Percentiles rank a stretch among this genome's conserved stretches.
These are phyloP conservation scores for Arthroderma uncinatum DNA, from an alignment of 2,329 filamentous ascomycete species.

Conservation along the genomic window DNA sequence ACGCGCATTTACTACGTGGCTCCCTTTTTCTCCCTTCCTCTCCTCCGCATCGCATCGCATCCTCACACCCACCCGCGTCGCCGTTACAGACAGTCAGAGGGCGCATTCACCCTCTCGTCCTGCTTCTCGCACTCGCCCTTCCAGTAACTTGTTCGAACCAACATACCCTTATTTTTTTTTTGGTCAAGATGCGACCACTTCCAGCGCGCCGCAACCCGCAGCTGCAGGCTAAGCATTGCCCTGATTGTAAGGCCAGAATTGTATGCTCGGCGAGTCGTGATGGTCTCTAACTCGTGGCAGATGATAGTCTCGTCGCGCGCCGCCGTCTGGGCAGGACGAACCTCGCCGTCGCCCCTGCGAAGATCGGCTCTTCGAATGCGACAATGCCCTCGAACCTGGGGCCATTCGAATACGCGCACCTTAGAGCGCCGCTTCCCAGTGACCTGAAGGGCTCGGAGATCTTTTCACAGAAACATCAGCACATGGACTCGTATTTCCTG, in stretches of 20 bases:
- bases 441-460: conserved; percentile 81
- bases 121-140: neutral
- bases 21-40: neutral
- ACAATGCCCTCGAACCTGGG: conserved; percentile 63
- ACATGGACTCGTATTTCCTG: conserved; percentile 76
- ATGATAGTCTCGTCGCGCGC: conserved; percentile 64
- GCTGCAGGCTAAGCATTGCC: conserved; percentile 33
- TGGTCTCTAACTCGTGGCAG: conserved; percentile 33
- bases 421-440: conserved; percentile 83
- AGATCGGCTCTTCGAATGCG: conserved; percentile 58
- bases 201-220: conserved; percentile 39
- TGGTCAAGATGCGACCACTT: conserved; percentile 33
- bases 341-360: conserved; percentile 68
- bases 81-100: neutral
- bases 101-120: neutral
- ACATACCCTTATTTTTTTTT: neutral
- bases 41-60: neutral
- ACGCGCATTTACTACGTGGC: neutral
- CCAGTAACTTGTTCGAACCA: neutral
- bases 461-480: conserved; percentile 56
- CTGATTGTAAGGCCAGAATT: conserved; percentile 36
- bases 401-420: conserved; percentile 89
- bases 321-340: conserved; percentile 89
- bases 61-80: neutral
- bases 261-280: neutral